These are phyloP conservation scores for Neurospora sp. DNA, from an alignment of 495 filamentous ascomycete species.

Conservation along the genomic window DNA sequence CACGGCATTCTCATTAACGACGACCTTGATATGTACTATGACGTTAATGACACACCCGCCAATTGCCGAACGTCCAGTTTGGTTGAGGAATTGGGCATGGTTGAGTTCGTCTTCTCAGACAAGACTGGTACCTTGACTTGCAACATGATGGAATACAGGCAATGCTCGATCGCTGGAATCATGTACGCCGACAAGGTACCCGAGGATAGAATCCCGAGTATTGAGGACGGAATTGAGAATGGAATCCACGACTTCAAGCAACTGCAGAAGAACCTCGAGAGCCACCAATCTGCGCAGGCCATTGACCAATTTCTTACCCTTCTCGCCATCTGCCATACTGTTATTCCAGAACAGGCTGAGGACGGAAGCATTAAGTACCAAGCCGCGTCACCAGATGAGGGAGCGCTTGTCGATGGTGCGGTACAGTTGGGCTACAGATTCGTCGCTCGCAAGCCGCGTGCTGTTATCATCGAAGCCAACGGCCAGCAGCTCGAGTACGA, in stretches of 20 bases:
- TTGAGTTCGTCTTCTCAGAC: constrained; percentile 98
- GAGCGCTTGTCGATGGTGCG: constrained; percentile 89
- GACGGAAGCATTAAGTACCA: constrained; percentile 89
- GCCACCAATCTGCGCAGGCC: constrained; percentile 52
- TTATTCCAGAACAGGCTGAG: constrained; percentile 82
- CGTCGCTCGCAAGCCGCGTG: constrained; percentile 75
- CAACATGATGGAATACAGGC: constrained; percentile 98
- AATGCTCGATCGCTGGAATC: constrained; percentile 84
- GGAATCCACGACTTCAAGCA: constrained; percentile 84
- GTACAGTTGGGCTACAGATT: constrained; percentile 79
- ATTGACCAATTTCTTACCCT: constrained; percentile 90
- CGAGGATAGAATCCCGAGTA: constrained; percentile 76
- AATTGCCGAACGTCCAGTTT: constrained; percentile 93
- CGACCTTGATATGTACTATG: constrained; percentile 96
- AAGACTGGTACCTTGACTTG: constrained; percentile 99
- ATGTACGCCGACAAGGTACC: constrained; percentile 91
- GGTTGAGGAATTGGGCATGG: constrained; percentile 95
- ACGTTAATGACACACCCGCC: constrained; percentile 87
- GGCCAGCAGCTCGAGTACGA: constrained; percentile 76
- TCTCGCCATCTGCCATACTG: constrained; percentile 88
- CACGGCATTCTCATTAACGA: constrained; percentile 95
- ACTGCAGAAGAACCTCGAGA: constrained; percentile 60
- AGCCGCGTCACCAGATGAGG: constrained; percentile 95
- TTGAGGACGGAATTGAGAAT: constrained; percentile 62
- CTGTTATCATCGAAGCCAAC: constrained; percentile 68